Conservation (phyloP, 75 land plant genomes). For the Sequoiadendron giganteum region DNA sequence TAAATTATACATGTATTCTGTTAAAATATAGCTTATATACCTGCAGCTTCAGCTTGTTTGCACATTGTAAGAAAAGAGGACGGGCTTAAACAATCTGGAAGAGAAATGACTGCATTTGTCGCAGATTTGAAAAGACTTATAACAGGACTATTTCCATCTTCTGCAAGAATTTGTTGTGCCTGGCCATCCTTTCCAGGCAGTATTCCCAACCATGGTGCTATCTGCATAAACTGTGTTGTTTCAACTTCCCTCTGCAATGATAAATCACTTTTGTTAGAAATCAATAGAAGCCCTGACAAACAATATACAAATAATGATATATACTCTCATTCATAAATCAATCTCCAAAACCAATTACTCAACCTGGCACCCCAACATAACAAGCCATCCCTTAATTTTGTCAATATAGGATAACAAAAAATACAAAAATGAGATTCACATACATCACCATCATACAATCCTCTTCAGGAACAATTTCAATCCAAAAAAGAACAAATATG, state of each 20-base stretch:
- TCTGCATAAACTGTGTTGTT: conserved; percentile 83
- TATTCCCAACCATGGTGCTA: conserved; percentile 93
- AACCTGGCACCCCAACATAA: background rate
- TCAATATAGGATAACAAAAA: background rate
- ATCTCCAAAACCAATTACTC: background rate
- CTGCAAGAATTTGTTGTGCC: conserved; percentile 40
- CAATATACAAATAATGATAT: background rate
- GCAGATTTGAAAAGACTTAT: conserved; percentile 69
- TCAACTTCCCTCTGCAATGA: conserved; percentile 77
- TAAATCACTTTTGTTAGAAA: background rate
- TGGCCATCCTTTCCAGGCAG: conserved; percentile 84
- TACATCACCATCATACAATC: background rate
- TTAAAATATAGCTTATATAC: conserved; percentile 29
- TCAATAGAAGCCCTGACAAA: background rate
- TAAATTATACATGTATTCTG: background rate
- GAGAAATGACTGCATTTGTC: conserved; percentile 51
- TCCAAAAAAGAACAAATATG: background rate
- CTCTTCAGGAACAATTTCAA: background rate
- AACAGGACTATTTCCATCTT: conserved; percentile 64
- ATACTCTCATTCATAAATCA: background rate
- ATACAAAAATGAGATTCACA: background rate
- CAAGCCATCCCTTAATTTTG: background rate
- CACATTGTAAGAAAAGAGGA: conserved; percentile 62
- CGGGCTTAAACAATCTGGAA: conserved; percentile 41
- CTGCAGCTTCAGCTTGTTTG: conserved; percentile 99